These are phyloP conservation scores for Calcarisporium arbuscula DNA, from an alignment of 2,329 filamentous ascomycete genomes.

Conservation along the genomic window DNA sequence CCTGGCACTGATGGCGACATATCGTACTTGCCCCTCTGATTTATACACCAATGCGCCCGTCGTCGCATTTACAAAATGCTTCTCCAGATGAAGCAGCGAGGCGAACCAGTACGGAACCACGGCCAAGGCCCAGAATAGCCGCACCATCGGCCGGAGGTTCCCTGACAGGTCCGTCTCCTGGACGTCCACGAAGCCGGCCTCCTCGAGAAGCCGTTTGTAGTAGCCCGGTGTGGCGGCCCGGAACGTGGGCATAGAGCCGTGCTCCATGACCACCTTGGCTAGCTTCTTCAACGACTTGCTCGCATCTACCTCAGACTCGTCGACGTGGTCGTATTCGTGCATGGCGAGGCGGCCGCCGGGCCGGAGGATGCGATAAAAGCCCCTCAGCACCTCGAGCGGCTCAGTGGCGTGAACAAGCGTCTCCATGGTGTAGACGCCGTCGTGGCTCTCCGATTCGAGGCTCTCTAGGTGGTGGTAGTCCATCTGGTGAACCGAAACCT, in stretches of 20 bases:
- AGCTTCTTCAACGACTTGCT: conserved; percentile 18
- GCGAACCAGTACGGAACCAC: conserved; percentile 41
- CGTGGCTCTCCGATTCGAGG: conserved; percentile 31
- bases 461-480: conserved; percentile 46
- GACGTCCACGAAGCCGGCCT: conserved; percentile 39
- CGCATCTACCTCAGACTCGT: conserved; percentile 19
- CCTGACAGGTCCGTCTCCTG: conserved; percentile 35
- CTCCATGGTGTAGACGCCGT: conserved; percentile 51
- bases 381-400: conserved; percentile 32
- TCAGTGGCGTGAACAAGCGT: conserved; percentile 49
- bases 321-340: conserved; percentile 41
- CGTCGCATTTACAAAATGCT: conserved; percentile 36
- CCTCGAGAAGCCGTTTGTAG: conserved; percentile 33
- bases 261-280: conserved; percentile 32
- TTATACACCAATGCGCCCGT: conserved; percentile 7
- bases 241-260: conserved; percentile 40
- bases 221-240: conserved; percentile 29
- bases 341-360: conserved; percentile 40
- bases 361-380: conserved; percentile 40
- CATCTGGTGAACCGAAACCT: conserved; percentile 31
- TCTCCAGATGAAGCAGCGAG: conserved; percentile 34
- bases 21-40: conserved; percentile 13
- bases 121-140: conserved; percentile 39
- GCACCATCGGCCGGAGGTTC: conserved; percentile 41
- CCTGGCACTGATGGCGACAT: conserved; percentile 11